These are phyloP conservation scores for Immersiella caudata DNA, from an alignment of 495 filamentous ascomycete species.

Conservation along the genomic window DNA sequence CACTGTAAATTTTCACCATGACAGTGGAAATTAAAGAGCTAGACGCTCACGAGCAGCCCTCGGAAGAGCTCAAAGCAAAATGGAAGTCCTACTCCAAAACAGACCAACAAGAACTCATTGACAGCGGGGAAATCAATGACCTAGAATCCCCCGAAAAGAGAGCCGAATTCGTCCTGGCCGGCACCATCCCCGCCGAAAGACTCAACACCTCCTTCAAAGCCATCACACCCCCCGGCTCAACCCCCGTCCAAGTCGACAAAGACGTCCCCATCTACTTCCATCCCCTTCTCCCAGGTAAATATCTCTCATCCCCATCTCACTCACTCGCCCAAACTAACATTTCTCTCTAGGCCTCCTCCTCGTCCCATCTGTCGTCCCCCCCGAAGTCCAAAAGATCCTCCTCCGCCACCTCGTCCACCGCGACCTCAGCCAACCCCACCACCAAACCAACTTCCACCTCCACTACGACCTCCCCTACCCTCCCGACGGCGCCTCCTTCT, in stretches of 20 bases:
- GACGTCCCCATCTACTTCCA: slow-evolving; percentile 43
- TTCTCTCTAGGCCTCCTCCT: slow-evolving; percentile 66
- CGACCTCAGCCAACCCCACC: slow-evolving; percentile 71
- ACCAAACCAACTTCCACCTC: slow-evolving; percentile 85
- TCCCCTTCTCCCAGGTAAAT: slow-evolving; percentile 45
- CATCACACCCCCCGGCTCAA: slow-evolving; percentile 28
- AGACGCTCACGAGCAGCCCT: slow-evolving; percentile 72
- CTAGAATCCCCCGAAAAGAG: slow-evolving; percentile 34
- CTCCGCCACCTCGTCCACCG: slow-evolving; percentile 73
- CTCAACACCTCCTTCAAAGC: slow-evolving; percentile 44
- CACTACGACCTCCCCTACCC: slow-evolving; percentile 80
- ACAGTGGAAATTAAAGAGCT: slow-evolving; percentile 51
- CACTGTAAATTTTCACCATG: slow-evolving; percentile 30
- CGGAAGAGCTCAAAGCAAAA: slow-evolving; percentile 60
- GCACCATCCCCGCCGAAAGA: slow-evolving; percentile 39
- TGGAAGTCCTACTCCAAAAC: slow-evolving; percentile 61
- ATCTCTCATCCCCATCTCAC: neutral
- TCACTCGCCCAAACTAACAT: neutral
- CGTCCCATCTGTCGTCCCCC: slow-evolving; percentile 71
- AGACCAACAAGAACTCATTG: slow-evolving; percentile 44
- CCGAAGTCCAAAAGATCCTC: slow-evolving; percentile 65
- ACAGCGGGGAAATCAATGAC: slow-evolving; percentile 49
- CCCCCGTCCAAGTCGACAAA: slow-evolving; percentile 26
- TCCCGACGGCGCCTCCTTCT: slow-evolving; percentile 44
- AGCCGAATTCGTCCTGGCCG: slow-evolving; percentile 40